Conservation (phyloP, 1,139 yeast genomes). For the Geotrichum citri-aurantii region DNA sequence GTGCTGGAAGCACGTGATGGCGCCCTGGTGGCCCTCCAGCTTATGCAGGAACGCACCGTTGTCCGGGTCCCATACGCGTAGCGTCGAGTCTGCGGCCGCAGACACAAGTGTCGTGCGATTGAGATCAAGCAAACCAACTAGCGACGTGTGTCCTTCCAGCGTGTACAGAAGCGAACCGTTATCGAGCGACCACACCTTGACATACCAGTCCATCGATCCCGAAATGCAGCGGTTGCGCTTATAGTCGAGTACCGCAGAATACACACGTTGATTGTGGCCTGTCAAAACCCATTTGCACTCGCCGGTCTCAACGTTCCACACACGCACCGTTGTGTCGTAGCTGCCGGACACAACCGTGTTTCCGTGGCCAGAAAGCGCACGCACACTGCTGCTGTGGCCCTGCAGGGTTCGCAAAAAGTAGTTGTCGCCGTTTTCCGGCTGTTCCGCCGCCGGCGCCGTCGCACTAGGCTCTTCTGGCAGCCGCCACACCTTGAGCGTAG, state of each 20-base stretch:
- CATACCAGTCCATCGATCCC: conserved; percentile 87
- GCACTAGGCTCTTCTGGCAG: conserved; percentile 45
- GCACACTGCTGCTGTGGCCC: conserved; percentile 84
- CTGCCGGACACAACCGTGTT: conserved; percentile 84
- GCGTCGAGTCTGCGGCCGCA: conserved; percentile 92
- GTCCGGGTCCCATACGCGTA: conserved; percentile 88
- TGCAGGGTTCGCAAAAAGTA: conserved; percentile 66
- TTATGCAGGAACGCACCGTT: conserved; percentile 64
- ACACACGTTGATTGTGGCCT: conserved; percentile 85
- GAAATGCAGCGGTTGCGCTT: conserved; percentile 76
- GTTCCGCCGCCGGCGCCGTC: conserved; percentile 13
- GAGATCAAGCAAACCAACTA: conserved; percentile 81
- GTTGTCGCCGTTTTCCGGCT: conserved; percentile 37
- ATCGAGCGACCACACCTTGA: conserved; percentile 83
- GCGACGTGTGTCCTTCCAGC: conserved; percentile 77
- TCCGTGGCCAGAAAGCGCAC: conserved; percentile 84
- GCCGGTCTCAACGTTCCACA: conserved; percentile 38
- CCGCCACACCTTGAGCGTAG: conserved; percentile 83
- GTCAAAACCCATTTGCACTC: conserved; percentile 64
- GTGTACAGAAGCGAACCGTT: conserved; percentile 63
- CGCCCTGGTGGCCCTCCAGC: conserved; percentile 77
- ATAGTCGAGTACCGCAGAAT: conserved; percentile 77
- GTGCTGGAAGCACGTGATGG: conserved; percentile 91
- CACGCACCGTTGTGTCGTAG: conserved; percentile 78
- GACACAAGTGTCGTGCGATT: conserved; percentile 78